A percentile compares a stretch with the other conserved stretches of the same genome.
These are phyloP conservation scores for Azolla pinnata DNA, from an alignment of 75 land plant species.

Conservation along the genomic window DNA sequence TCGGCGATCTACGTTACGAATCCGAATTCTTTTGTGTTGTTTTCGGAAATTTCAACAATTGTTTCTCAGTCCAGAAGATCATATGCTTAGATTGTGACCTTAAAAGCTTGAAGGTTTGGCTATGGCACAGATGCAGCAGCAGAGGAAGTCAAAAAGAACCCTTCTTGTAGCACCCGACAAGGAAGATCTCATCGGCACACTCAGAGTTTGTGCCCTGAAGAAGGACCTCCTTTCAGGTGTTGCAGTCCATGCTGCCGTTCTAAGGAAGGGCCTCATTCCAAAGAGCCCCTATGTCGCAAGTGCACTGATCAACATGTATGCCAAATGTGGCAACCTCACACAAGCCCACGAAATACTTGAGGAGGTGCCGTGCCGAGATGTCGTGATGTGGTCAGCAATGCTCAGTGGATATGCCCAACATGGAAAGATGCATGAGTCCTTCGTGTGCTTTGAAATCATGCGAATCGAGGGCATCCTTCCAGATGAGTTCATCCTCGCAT, in stretches of 20 bases:
- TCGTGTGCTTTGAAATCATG: slow-evolving; percentile 11
- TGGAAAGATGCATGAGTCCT: slow-evolving; percentile 16
- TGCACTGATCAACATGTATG: slow-evolving; percentile 24
- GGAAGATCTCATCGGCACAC: too few species aligned
- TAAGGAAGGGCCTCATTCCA: slow-evolving; percentile 10
- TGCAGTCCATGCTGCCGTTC: slow-evolving; percentile 16
- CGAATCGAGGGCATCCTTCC: slow-evolving; percentile 26
- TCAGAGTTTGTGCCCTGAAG: too few species aligned
- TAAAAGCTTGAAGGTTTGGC: too few species aligned
- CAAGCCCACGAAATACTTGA: slow-evolving; percentile 15
- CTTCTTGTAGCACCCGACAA: too few species aligned
- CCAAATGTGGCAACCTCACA: slow-evolving; percentile 15
- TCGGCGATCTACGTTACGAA: too few species aligned
- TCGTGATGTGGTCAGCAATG: slow-evolving; percentile 20
- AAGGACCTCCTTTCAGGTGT: too few species aligned
- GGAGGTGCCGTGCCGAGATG: slow-evolving; percentile 11
- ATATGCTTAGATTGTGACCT: too few species aligned
- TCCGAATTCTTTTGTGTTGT: too few species aligned
- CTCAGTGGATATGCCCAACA: slow-evolving; percentile 17
- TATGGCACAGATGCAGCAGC: too few species aligned
- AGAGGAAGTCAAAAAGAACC: too few species aligned
- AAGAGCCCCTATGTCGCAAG: slow-evolving; percentile 12
- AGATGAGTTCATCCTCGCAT: slow-evolving; percentile 34
- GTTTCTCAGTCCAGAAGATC: too few species aligned
- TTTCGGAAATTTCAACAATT: too few species aligned